Percentiles rank a stretch among this genome's conserved stretches.
These are phyloP conservation scores for Phytophthora hibernalis DNA, from an alignment of 352 stramenopile species.

Conservation along the genomic window DNA sequence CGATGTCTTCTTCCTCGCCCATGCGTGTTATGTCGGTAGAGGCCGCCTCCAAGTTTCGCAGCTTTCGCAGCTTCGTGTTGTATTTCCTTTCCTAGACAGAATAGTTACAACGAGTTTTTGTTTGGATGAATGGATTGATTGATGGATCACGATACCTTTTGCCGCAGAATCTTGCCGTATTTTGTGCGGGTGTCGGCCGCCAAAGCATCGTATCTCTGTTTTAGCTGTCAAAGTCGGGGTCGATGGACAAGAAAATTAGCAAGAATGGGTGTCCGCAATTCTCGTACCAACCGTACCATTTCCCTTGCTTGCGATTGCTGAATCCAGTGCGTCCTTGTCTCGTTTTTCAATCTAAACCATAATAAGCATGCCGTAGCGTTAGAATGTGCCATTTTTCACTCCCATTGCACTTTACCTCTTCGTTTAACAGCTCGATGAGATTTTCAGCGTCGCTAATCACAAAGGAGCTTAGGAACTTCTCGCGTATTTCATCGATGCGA, in stretches of 20 bases:
- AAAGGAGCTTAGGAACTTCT: constrained; percentile 42
- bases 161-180: constrained; percentile 29
- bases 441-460: constrained; percentile 33
- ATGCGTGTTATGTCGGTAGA: neutral
- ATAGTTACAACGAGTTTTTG: neutral
- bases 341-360: constrained; percentile 21
- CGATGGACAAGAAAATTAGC: neutral
- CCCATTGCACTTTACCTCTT: constrained; percentile 35
- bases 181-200: constrained; percentile 24
- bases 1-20: neutral
- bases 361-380: neutral
- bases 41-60: constrained; percentile 1
- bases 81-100: constrained; percentile 31
- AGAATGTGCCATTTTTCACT: neutral
- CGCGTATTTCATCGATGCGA: constrained; percentile 39
- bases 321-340: constrained; percentile 19
- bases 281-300: constrained; percentile 14
- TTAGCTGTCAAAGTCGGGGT: constrained; percentile 21
- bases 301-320: constrained; percentile 12
- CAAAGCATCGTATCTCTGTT: constrained; percentile 30
- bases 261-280: neutral
- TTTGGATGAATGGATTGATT: constrained; percentile 16
- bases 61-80: constrained; percentile 26
- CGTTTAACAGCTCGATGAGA: constrained; percentile 35
- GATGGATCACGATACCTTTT: constrained; percentile 37